A percentile compares a stretch with the other conserved stretches of the same genome.
phyloP scores from a whole-genome alignment of 495 filamentous ascomycete species.

The Daldinia grandis region DNA sequence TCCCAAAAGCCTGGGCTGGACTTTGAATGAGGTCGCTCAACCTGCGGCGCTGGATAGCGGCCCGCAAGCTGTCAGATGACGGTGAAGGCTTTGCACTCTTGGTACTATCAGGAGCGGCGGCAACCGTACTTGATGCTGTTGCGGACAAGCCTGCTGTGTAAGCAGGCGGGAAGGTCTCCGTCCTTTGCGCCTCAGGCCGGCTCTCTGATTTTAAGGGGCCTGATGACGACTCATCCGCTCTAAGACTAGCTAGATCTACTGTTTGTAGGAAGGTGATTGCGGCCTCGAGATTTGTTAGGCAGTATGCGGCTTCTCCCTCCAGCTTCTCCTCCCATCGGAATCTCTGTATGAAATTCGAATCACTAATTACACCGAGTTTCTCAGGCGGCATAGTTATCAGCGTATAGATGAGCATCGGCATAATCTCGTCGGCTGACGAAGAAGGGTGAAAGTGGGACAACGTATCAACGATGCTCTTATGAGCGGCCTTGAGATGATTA shows the following conservation, averaged over 20 bases:
- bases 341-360: conserved; percentile 90
- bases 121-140: conserved; percentile 45
- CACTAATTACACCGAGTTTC: conserved; percentile 88
- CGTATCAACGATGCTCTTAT: conserved; percentile 94
- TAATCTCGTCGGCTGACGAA: conserved; percentile 94
- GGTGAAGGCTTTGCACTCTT: conserved; percentile 55
- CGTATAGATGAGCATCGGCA: conserved; percentile 95
- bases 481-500: conserved; percentile 82
- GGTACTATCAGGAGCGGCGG: conserved; percentile 46
- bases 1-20: conserved; percentile 78
- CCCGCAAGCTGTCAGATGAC: conserved; percentile 50
- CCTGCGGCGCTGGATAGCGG: conserved; percentile 64
- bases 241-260: conserved; percentile 89
- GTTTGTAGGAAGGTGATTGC: conserved; percentile 97
- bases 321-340: conserved; percentile 88
- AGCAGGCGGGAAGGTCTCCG: conserved; percentile 60
- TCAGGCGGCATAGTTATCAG: conserved; percentile 90
- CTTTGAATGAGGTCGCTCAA: conserved; percentile 86
- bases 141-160: conserved; percentile 55
- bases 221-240: conserved; percentile 75
- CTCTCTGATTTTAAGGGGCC: conserved; percentile 68
- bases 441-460: conserved; percentile 80
- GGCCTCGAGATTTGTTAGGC: conserved; percentile 94
- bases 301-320: conserved; percentile 94
- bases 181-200: conserved; percentile 61